phyloP scores from a whole-genome alignment of 225 moss, liverwort and hornwort genomes.

The Straminergon stramineum region DNA sequence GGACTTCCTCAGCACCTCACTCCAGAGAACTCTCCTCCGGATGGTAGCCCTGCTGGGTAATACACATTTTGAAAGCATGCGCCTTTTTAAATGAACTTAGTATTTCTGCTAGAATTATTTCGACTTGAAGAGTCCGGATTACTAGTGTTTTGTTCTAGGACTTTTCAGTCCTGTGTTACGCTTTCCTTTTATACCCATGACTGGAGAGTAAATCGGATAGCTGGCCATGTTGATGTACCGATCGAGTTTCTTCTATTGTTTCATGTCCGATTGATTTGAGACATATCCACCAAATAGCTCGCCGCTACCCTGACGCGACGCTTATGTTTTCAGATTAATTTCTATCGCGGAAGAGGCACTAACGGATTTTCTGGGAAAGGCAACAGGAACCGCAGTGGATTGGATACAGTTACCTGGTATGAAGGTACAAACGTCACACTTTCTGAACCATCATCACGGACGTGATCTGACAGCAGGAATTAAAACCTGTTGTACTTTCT shows the following conservation, averaged over 20 bases:
- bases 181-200: background rate
- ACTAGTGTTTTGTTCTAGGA: background rate
- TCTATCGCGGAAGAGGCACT: constrained; percentile 59
- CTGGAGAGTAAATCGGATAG: background rate
- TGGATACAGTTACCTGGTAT: constrained; percentile 80
- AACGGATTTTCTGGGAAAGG: constrained; percentile 54
- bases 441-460: background rate
- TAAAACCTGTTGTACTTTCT: background rate
- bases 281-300: background rate
- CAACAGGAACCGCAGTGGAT: constrained; percentile 64
- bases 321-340: constrained; percentile 29
- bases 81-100: background rate
- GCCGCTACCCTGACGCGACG: background rate
- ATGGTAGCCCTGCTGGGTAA: constrained; percentile 98
- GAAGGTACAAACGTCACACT: constrained; percentile 34
- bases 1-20: constrained; percentile 94
- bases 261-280: background rate
- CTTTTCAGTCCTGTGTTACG: background rate
- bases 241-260: background rate
- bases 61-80: background rate
- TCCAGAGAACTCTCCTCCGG: constrained; percentile 89
- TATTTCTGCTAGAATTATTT: background rate
- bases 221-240: background rate
- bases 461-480: background rate
- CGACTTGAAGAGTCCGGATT: background rate